Base-by-base conservation (phyloP, 1,284 basidiomycete genomes). In the Rhodotorula sp. region DNA sequence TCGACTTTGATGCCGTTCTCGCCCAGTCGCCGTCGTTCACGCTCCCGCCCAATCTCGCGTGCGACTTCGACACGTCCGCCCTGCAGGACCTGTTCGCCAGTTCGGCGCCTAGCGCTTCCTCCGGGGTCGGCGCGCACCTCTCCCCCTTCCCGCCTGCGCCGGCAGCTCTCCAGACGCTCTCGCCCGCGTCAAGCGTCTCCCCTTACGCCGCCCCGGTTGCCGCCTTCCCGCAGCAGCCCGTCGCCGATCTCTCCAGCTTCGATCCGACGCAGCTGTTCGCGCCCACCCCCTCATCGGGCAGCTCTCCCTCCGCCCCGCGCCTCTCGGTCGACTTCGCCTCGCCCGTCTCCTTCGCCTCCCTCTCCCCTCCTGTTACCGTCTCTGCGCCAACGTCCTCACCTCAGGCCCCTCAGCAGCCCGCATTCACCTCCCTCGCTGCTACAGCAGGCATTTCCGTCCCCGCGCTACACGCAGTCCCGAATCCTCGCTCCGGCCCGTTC, bases 381-480 rank as follows among this genome's bases (percentile, higher is more conserved):
- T 36, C n/a, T 21, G 32, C 41, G 17, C 22, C 25, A 3, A 13
- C 39, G 25, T 6, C 41, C 32, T 48, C 36, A 7, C 25, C 13
- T n/a, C 51, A 51, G 36, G 17, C 22, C 13, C 53, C n/a, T 4
- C 39, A 55, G 10, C 62, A 57, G 46, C 58, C 59, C 3, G 25
- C 32, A 9, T 53, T 56, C 51, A 32, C 51, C 17, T 67, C 66
- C 2, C 66, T 67, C 36, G 66, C 66, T 12, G 66, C 66, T 8
- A 62, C 66, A 1, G 61, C 66, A 0, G 66, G 66, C 54, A 21
- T 67, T 39, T n/a, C 61, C 66, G 46, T 67, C 21, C 66, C 61
- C 5, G 29, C 61, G 10, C 44, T 62, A 29, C 54, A 46, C 13
- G 46, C 55, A 4, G 41, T 32, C 2, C 13, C 22, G 17, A 6